Conservation (phyloP, 805 yeast genomes). For the Kazachstania taianensis region DNA sequence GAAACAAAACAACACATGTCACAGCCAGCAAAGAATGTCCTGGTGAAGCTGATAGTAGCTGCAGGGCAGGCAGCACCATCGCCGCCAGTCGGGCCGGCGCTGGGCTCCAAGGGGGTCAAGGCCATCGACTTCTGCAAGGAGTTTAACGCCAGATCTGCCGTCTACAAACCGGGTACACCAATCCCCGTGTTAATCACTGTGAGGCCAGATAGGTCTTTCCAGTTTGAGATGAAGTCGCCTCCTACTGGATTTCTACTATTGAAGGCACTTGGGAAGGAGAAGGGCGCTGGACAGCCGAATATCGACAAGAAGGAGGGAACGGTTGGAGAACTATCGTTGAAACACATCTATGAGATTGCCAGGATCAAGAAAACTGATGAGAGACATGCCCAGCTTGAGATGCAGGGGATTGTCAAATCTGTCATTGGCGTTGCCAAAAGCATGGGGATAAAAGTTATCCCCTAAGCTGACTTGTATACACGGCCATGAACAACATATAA, state of each 20-base stretch:
- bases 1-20: constrained; percentile 17
- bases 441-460: constrained; percentile 75
- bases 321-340: constrained; percentile 64
- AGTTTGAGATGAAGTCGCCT: constrained; percentile 82
- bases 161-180: constrained; percentile 76
- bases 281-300: constrained; percentile 62
- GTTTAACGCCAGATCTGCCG: constrained; percentile 93
- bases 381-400: constrained; percentile 56
- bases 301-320: constrained; percentile 15
- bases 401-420: constrained; percentile 71
- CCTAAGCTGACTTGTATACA: constrained; percentile 33
- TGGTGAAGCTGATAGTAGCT: constrained; percentile 85
- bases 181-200: constrained; percentile 78
- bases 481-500: neutral
- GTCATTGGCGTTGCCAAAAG: constrained; percentile 83
- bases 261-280: constrained; percentile 59
- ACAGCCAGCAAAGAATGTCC: constrained; percentile 42
- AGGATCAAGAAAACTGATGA: constrained; percentile 83
- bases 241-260: constrained; percentile 79
- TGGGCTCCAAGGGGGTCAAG: constrained; percentile 96
- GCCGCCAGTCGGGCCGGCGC: constrained; percentile 98
- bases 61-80: constrained; percentile 98
- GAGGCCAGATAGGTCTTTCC: constrained; percentile 84
- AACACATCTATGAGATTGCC: constrained; percentile 91
- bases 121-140: constrained; percentile 98